Percentiles rank a stretch among this genome's conserved stretches.
phyloP scores from a whole-genome alignment of 257 asterid species.

The Jasminum sambac region DNA sequence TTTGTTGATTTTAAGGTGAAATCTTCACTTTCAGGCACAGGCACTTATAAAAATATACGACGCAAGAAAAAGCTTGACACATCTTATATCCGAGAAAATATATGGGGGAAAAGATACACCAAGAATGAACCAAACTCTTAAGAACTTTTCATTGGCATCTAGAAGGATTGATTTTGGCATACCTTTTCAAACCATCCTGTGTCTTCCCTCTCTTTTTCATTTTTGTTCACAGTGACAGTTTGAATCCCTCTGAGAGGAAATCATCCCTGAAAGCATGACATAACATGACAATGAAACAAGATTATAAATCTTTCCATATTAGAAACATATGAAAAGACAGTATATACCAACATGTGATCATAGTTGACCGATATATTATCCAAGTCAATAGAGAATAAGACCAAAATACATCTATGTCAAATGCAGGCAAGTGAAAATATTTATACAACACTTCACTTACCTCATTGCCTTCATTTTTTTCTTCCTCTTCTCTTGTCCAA shows the following conservation, averaged over 20 bases:
- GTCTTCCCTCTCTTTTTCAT: constrained; percentile 16
- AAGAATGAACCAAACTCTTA: neutral
- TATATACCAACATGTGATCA: too few relatives aligned
- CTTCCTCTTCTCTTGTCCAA: constrained; percentile 16
- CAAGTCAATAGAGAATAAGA: constrained; percentile 28
- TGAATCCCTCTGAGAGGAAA: constrained; percentile 68
- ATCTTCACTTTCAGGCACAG: neutral
- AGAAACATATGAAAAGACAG: too few relatives aligned
- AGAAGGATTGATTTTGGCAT: neutral
- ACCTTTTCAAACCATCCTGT: constrained; percentile 18
- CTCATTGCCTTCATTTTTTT: constrained; percentile 34
- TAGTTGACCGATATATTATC: constrained; percentile 24
- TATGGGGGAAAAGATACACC: neutral
- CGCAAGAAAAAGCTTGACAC: neutral
- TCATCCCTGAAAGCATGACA: constrained; percentile 49
- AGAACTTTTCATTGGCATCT: neutral
- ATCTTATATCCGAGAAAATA: neutral
- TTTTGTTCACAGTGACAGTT: constrained; percentile 50
- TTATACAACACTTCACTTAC: constrained; percentile 20
- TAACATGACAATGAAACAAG: too few relatives aligned
- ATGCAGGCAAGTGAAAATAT: neutral
- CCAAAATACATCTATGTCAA: neutral
- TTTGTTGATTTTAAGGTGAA: neutral
- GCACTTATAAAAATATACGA: neutral
- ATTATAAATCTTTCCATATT: too few relatives aligned